These are phyloP conservation scores for Tillandsia leiboldiana DNA, from an alignment of 176 grass and related monocot genomes.

Conservation along the genomic window DNA sequence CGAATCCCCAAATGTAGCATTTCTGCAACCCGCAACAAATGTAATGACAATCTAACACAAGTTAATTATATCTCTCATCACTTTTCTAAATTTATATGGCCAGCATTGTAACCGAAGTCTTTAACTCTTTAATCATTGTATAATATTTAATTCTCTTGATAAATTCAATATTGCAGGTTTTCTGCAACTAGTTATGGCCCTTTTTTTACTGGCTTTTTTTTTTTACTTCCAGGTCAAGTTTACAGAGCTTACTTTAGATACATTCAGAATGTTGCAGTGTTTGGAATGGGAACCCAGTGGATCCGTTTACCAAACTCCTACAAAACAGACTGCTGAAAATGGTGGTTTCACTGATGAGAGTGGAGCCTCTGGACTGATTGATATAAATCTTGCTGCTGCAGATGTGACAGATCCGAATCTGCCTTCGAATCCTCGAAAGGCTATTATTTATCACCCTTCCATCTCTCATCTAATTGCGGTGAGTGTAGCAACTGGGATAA, in stretches of 20 bases:
- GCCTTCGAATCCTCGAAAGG: conserved; percentile 87
- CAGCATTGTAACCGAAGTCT: too few relatives aligned
- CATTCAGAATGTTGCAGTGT: conserved; percentile 88
- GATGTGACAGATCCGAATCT: conserved; percentile 84
- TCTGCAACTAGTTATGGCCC: background rate
- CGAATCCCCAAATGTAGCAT: too few relatives aligned
- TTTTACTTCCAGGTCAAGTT: conserved; percentile 64
- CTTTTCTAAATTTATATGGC: too few relatives aligned
- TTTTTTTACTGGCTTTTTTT: background rate
- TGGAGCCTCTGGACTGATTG: conserved; percentile 78
- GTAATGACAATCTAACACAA: too few relatives aligned
- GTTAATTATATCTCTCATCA: too few relatives aligned
- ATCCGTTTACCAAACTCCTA: conserved; percentile 51
- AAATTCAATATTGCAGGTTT: conserved; percentile 5
- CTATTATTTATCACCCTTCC: conserved; percentile 80
- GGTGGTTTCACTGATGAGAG: conserved; percentile 78
- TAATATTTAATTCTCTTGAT: background rate
- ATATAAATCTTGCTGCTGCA: conserved; percentile 75
- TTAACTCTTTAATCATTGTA: too few relatives aligned
- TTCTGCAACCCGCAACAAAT: too few relatives aligned
- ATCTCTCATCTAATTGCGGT: conserved; percentile 85
- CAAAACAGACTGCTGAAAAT: conserved; percentile 87
- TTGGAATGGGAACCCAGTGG: conserved; percentile 93
- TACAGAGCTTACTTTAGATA: conserved; percentile 88
- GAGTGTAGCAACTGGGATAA: conserved; percentile 12